phyloP scores from a whole-genome alignment of 805 yeast species.

The Metschnikowia colocasiae region DNA sequence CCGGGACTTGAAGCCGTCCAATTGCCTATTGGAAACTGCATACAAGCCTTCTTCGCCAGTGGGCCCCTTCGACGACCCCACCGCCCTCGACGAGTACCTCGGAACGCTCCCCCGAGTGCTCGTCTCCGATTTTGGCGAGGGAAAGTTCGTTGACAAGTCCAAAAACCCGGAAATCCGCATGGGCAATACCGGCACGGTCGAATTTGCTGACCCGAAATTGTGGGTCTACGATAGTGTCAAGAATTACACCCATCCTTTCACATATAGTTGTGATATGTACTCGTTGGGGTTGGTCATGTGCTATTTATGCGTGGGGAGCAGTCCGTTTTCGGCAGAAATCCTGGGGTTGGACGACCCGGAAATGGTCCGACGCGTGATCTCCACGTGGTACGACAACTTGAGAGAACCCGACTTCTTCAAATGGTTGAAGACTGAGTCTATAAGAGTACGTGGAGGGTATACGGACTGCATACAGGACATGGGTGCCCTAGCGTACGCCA shows the following conservation, averaged over 20 bases:
- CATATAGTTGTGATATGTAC: slow-evolving; percentile 72
- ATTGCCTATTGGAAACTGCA: slow-evolving; percentile 57
- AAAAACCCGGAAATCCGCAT: slow-evolving; percentile 41
- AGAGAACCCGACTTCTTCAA: slow-evolving; percentile 18
- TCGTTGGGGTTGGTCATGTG: slow-evolving; percentile 82
- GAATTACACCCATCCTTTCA: slow-evolving; percentile 48
- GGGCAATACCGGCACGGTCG: slow-evolving; percentile 86
- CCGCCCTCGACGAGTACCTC: slow-evolving; percentile 18
- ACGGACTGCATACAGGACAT: slow-evolving; percentile 14
- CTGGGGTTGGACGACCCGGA: slow-evolving; percentile 27
- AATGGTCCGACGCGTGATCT: slow-evolving; percentile 23
- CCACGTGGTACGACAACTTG: slow-evolving; percentile 28
- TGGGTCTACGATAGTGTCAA: slow-evolving; percentile 31
- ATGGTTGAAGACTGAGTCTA: slow-evolving; percentile 24
- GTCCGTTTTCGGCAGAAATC: slow-evolving; percentile 48
- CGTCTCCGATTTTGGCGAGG: slow-evolving; percentile 89
- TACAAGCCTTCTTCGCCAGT: slow-evolving; percentile 17
- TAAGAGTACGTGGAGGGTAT: slow-evolving; percentile 1
- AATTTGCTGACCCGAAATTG: slow-evolving; percentile 84
- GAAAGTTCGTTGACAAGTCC: slow-evolving; percentile 63
- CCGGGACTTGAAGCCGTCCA: slow-evolving; percentile 85
- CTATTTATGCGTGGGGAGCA: slow-evolving; percentile 63
- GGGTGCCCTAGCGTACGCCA: slow-evolving; percentile 24
- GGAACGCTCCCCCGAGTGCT: slow-evolving; percentile 58
- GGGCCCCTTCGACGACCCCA: not conserved